These are phyloP conservation scores for Tritrichomonas foetus DNA, from an alignment of 208 protist species.

Conservation along the genomic window DNA sequence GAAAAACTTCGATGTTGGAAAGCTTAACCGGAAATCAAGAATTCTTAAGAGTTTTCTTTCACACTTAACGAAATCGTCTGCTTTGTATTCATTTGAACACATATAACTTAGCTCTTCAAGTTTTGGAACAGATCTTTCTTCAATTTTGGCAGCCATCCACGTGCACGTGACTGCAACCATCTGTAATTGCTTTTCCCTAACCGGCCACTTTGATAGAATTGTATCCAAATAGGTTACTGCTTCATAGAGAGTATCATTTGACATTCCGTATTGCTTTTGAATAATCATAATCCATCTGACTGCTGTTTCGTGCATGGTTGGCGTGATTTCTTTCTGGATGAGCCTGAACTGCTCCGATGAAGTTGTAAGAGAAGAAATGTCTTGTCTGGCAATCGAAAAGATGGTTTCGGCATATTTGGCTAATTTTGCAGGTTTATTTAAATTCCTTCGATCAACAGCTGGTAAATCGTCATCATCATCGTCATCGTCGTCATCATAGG, in stretches of 20 bases:
- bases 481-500: background rate
- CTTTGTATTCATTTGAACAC: background rate
- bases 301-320: background rate
- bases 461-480: background rate
- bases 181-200: background rate
- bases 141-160: background rate
- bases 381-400: background rate
- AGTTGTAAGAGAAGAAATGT: background rate
- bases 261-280: background rate
- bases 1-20: slow-evolving; percentile 13
- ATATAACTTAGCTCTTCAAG: background rate
- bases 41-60: background rate
- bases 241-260: background rate
- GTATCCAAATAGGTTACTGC: slow-evolving; percentile 28
- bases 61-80: background rate
- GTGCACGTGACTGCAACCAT: background rate
- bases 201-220: background rate
- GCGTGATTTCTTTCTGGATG: background rate
- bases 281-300: background rate
- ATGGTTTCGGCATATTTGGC: slow-evolving; percentile 26
- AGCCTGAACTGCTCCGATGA: background rate
- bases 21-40: background rate
- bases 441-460: background rate
- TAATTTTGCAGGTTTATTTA: background rate
- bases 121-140: background rate